Evolutionary conservation across 1,284 basidiomycete genomes (phyloP).

Genomic region (Rhodotorula sp.): DNA sequence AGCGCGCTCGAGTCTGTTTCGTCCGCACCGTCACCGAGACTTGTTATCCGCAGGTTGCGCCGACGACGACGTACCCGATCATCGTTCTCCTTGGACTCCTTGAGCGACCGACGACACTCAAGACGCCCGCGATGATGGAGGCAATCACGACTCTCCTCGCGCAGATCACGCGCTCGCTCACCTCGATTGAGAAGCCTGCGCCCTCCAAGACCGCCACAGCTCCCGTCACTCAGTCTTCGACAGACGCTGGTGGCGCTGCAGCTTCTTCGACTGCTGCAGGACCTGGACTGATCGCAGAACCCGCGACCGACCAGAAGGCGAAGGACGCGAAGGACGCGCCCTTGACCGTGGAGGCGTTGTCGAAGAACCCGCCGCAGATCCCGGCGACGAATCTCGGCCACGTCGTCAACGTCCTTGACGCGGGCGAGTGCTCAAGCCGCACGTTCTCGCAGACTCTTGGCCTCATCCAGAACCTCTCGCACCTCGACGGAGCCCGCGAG

Average conservation of each 20-base stretch:
- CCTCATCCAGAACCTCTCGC: constrained; percentile 84
- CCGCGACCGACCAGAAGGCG: constrained; percentile 35
- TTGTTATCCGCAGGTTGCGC: constrained; percentile 11
- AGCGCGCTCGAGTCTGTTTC: constrained; percentile 12
- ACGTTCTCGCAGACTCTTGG: constrained; percentile 88
- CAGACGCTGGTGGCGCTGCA: neutral
- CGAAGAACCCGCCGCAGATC: constrained; percentile 70
- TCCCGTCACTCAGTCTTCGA: constrained; percentile 42
- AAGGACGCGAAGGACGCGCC: constrained; percentile 22
- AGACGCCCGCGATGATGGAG: constrained; percentile 85
- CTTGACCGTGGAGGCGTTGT: constrained; percentile 32
- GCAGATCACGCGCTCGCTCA: constrained; percentile 76
- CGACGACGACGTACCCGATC: constrained; percentile 58
- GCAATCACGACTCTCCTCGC: constrained; percentile 81
- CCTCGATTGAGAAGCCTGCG: constrained; percentile 38
- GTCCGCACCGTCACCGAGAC: too few species aligned
- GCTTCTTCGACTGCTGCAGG: constrained; percentile 14
- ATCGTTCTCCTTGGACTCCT: constrained; percentile 80
- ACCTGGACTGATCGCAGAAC: neutral
- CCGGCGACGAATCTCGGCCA: constrained; percentile 75
- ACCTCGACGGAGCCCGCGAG: constrained; percentile 79
- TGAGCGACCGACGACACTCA: constrained; percentile 77
- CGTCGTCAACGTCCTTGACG: constrained; percentile 89
- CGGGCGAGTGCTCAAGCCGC: constrained; percentile 89
- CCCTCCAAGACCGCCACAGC: constrained; percentile 55